Percentiles rank a stretch among this genome's conserved stretches.
Evolutionary conservation across 2,329 filamentous ascomycete genomes (phyloP).

Genomic region (Penicillium janthinellum): DNA sequence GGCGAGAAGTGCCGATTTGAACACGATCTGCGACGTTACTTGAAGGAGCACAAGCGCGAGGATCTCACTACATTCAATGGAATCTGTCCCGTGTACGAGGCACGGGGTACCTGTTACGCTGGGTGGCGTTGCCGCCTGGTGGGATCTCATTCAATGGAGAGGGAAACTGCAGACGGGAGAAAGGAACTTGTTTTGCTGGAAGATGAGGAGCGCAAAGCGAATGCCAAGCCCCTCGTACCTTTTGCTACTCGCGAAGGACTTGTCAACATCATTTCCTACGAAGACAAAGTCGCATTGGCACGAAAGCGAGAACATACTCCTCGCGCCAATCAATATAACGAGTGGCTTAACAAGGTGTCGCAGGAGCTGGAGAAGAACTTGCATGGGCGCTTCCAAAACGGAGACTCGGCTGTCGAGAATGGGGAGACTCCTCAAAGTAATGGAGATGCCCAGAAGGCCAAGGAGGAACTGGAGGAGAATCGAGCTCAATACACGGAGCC

Average conservation of each 20-base stretch:
- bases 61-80: conserved; percentile 77
- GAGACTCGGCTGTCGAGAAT: conserved; percentile 38
- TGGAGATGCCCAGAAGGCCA: conserved; percentile 19
- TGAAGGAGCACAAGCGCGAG: conserved; percentile 76
- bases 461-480: conserved; percentile 62
- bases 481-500: conserved; percentile 82
- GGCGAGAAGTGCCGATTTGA: conserved; percentile 78
- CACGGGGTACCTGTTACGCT: conserved; percentile 72
- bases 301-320: conserved; percentile 71
- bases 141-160: conserved; percentile 80
- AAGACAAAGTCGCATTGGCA: conserved; percentile 72
- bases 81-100: conserved; percentile 78
- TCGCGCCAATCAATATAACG: conserved; percentile 72
- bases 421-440: conserved; percentile 31
- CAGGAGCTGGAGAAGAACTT: conserved; percentile 51
- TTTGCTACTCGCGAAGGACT: conserved; percentile 60
- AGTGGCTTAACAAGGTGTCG: conserved; percentile 73
- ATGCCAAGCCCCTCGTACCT: conserved; percentile 33
- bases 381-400: conserved; percentile 48
- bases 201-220: conserved; percentile 52
- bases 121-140: conserved; percentile 97
- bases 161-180: conserved; percentile 73
- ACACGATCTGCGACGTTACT: conserved; percentile 83
- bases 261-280: conserved; percentile 71
- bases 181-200: conserved; percentile 77